Base-by-base conservation (phyloP, 495 filamentous ascomycete species). In the Penicillium tannophilum region DNA sequence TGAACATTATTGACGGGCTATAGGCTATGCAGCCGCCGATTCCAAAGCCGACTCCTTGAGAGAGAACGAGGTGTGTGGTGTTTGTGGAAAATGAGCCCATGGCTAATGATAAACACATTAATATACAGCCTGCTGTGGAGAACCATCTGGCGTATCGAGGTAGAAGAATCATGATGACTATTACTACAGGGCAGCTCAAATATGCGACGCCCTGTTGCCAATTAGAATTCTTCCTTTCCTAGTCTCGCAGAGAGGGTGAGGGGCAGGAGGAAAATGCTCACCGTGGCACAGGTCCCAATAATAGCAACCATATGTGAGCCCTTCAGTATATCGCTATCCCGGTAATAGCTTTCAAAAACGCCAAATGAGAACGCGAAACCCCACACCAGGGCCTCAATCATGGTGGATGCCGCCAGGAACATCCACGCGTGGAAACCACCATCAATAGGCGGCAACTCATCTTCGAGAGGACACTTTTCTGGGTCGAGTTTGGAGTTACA, bases 11-110 rank as follows among this genome's bases (percentile, higher is more conserved):
- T 7, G 74, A 72, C 6, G 80, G 78, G 36, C 69, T 74, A 61
- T 81, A 84, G 10, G 78, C 63, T 23, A 83, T 69, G 23, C 72
- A 75, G 12, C 68, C 74, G 23, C 82, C 80, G 6, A 85, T 53
- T 2, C 76, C 79, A 59, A 77, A 81, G 2, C 81, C 58, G 6
- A 81, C 71, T 2, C 82, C 83, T 59, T 85, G 82, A 0, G 76
- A 78, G 3, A 76, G 66, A 19, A 84, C 70, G 16, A 85, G 71
- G 42, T 81, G 74, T n/a, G 65, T 71, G 23, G 79, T 70, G n/a
- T 65, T 65, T 2, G 64, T 68, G 7, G 76, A 69, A 59, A 82
- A 83, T 20, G 79, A 78, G 14, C 73, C 78, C 26, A 75, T 49
- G 12, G 75, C 58, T 5, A 84, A 69, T n/a, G 74, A 73, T 16